Base-by-base conservation (phyloP, 768 basidiomycete genomes). In the Lactifluus subvellereus region DNA sequence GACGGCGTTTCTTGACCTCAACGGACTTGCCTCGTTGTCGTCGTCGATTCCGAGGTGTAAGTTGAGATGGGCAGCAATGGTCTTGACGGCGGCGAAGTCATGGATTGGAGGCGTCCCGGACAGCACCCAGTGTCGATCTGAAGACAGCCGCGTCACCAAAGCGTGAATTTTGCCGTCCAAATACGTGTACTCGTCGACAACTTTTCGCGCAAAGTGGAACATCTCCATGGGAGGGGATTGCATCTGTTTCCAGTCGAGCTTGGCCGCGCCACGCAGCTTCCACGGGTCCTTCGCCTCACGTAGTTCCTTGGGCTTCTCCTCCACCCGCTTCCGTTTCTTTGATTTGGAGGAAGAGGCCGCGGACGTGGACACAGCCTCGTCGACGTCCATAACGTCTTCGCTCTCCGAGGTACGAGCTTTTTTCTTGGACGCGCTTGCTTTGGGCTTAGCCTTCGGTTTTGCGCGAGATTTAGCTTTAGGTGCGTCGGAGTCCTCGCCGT, bases 151-250 rank as follows among this genome's bases (percentile, higher is more conserved):
- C 3, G 90, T 91, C 42, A 96, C 81, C 69, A 94, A 79, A 3
- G 90, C 80, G 65, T 90, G 88, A 7, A 86, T 80, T 69, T 89
- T 86, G 58, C 89, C 91, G 30, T 87, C 85, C 27, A 95, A 80
- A 70, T 98, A 97, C 1, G 94, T 95, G 73, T 95, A 98, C 71
- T 98, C 94, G 74, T 97, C 95, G 47, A 96, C 86, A 55, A 98
- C 88, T 33, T 89, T 82, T 6, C 94, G 87, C 4, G 90, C 78
- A 72, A 91, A 97, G 70, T 94, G 84, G 83, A 98, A 97, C 80
- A 94, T 88, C 74, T 96, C 92, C 57, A 97, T 76, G 18, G 93
- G 89, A 1, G 94, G 93, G 1, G 86, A 82, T 56, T 84, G 81
- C 85, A 94, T 89, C 69, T 84, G 75, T 7, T 78, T 86, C 87